phyloP scores from a whole-genome alignment of 2,329 filamentous ascomycete species.

The Pseudogymnoascus sp. region DNA sequence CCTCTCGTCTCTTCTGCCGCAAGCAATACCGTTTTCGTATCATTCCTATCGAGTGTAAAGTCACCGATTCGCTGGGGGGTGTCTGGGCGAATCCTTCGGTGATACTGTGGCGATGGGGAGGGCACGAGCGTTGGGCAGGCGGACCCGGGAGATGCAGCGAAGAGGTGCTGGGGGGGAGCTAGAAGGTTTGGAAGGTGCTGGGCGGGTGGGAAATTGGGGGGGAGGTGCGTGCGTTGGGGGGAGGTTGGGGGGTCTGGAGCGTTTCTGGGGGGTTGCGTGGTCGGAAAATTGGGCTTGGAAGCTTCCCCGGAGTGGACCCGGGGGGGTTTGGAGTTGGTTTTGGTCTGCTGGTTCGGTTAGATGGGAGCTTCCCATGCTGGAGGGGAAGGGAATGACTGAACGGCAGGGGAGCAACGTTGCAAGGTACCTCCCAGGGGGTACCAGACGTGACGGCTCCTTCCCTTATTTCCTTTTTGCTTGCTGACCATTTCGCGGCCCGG shows the following conservation, averaged over 20 bases:
- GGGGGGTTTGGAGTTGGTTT: neutral
- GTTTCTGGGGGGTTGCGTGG: neutral
- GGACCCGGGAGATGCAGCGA: neutral
- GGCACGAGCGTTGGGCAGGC: conserved; percentile 1
- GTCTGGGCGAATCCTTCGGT: neutral
- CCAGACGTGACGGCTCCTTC: neutral
- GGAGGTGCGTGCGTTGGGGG: neutral
- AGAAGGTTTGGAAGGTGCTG: neutral
- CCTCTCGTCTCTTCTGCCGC: neutral
- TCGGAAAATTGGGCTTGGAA: neutral
- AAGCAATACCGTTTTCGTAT: neutral
- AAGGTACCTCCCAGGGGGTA: neutral
- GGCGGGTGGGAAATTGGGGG: neutral
- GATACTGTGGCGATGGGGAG: neutral
- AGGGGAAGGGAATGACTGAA: neutral
- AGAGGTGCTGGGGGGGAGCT: neutral
- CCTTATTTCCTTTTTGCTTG: neutral
- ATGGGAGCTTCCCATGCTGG: neutral
- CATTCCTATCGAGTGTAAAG: neutral
- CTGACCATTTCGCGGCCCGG: neutral
- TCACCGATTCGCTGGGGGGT: neutral
- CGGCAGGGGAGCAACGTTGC: neutral
- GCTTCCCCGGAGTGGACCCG: neutral
- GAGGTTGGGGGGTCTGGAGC: neutral
- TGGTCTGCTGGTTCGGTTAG: neutral